Percentiles rank a stretch among this genome's conserved stretches.
phyloP scores from a whole-genome alignment of 495 filamentous ascomycete genomes.

The Immersiella caudata region DNA sequence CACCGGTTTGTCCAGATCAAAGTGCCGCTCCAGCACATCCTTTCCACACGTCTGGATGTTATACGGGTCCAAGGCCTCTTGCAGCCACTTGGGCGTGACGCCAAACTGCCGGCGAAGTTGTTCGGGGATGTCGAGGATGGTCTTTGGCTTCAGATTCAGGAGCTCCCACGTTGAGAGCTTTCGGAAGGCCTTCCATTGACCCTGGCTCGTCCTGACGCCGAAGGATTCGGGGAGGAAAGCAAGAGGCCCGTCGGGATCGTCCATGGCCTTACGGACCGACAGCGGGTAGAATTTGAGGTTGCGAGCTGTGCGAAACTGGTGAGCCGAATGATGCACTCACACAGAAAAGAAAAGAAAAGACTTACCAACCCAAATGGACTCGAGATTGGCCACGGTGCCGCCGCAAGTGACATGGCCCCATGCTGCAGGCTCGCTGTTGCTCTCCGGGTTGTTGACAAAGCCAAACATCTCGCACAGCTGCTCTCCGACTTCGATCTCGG shows the following conservation, averaged over 20 bases:
- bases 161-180: conserved; percentile 49
- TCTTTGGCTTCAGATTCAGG: conserved; percentile 48
- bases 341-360: too few species aligned
- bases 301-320: conserved; percentile 39
- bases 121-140: conserved; percentile 45
- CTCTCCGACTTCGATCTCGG: conserved; percentile 47
- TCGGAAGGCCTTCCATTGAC: conserved; percentile 38
- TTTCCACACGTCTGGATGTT: conserved; percentile 49
- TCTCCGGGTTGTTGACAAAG: conserved; percentile 37
- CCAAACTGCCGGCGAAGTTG: conserved; percentile 41
- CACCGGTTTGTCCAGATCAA: conserved; percentile 33
- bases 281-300: conserved; percentile 55
- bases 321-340: too few species aligned
- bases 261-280: conserved; percentile 43
- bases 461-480: conserved; percentile 52
- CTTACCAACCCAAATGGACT: conserved; percentile 43
- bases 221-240: conserved; percentile 41
- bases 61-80: conserved; percentile 39
- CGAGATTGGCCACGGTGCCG: conserved; percentile 52
- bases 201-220: conserved; percentile 40
- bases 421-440: conserved; percentile 22
- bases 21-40: conserved; percentile 38
- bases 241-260: conserved; percentile 33
- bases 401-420: conserved; percentile 52
- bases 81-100: conserved; percentile 40